Evolutionary conservation across 2,329 filamentous ascomycete species (phyloP), one percentile per base, ranked within the genome.

Genomic region (Didymella segeticola): DNA sequence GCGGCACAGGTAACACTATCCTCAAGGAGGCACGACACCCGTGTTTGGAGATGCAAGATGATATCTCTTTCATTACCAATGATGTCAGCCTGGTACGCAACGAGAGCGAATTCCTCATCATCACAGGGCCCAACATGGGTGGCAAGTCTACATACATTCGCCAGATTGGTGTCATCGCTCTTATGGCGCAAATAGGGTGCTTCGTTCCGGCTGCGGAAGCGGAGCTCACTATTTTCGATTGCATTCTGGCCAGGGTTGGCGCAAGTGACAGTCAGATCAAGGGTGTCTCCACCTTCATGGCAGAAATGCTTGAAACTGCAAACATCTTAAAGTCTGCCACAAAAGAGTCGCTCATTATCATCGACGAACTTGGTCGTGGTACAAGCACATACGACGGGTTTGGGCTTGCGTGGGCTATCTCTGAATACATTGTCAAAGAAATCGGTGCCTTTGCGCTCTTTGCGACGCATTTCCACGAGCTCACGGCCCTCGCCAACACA

Each of bases 301-400:
- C 95, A 1, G 95, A 99, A 78, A 99, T 99, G 95, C 84, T 99
- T 19, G 95, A 99, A 75, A 99, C 95, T 1, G 92, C 95, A 63
- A 98, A 98, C 73, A 99, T 99, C 61, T 87, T 99, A 70, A 98
- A 98, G 78, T 96, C 91, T 0, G 95, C 95, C 2, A 99, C 95
- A 0, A 86, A 89, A 26, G 95, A 99, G 72, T 96, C 91, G 4
- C 84, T 99, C 47, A 98, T 99, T 77, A 98, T 99, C 75, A 97
- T 99, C 64, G 96, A 99, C 74, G 95, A 99, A 75, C 86, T 99
- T 2, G 95, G 95, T 43, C 91, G 95, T 56, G 95, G 95, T 52
- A 99, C 95, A 0, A 97, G 92, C 58, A 99, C 96, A 0, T 99
- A 99, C 73, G 96, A 99, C 73, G 95, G 95, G 8, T 99, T 99